Base-by-base conservation (phyloP, 2,329 filamentous ascomycete genomes). In the Claviceps humidiphila region DNA sequence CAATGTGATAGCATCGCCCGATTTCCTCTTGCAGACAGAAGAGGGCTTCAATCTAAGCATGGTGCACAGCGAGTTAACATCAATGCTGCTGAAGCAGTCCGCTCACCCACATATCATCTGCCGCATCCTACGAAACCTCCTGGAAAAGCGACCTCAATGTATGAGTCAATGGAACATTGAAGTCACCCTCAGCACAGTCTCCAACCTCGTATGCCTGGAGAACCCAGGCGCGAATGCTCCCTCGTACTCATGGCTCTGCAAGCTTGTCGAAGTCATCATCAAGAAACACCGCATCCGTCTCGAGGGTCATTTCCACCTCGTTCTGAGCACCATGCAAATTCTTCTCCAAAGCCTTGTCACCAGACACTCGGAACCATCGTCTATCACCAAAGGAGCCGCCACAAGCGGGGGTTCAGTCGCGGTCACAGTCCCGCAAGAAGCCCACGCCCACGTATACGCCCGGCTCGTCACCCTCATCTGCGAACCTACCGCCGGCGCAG, bases 111-210 rank as follows among this genome's bases (percentile, higher is more conserved):
- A 62, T 22, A 65, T 70, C 11, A 60, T 70, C 7, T 70, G 72
- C 45, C 68, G 71, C 39, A 67, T 70, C 9, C 61, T 76, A 13
- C 63, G 66, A 26, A 63, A 68, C 2, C 66, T 81, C 8, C 68
- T 81, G 24, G 76, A 78, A 55, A 72, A 71, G 57, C 72, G 72
- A 44, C 68, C 73, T 0, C 68, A 68, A 17, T 67, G 68, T 42
- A 77, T 80, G 70, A 72, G 70, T 5, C 78, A 82, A 58, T 80
- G 77, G 72, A 80, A 79, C 56, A 69, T 81, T 22, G 78, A 81
- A 54, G 58, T 68, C 30, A 77, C 76, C 4, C 63, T 81, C 41
- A 71, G 68, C 58, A 70, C 68, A 5, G 68, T 78, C 61, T 55
- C 65, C 59, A 49, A 64, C 66, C 47, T 73, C 58, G 61, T 55